A percentile compares a stretch with the other conserved stretches of the same genome.
Evolutionary conservation across 2,329 filamentous ascomycete genomes (phyloP).

Genomic region (Fusarium napiforme): DNA sequence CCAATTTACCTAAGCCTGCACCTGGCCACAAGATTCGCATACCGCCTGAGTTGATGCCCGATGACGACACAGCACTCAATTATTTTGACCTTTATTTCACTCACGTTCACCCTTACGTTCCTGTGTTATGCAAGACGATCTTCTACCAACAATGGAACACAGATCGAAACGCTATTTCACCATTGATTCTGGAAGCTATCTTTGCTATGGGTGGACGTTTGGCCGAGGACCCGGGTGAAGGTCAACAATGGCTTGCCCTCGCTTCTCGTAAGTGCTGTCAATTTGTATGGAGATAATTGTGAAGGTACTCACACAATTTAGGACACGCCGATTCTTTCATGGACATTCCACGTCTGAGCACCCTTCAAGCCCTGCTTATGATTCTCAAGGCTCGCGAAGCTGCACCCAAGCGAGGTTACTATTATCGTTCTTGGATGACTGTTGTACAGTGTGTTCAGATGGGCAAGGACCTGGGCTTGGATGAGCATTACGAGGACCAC

Average conservation of each 20-base stretch:
- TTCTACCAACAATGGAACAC: constrained; percentile 93
- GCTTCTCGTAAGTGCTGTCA: constrained; percentile 73
- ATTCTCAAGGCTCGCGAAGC: constrained; percentile 91
- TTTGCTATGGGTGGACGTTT: constrained; percentile 90
- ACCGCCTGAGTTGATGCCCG: constrained; percentile 91
- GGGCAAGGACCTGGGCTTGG: constrained; percentile 89
- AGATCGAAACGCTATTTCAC: constrained; percentile 85
- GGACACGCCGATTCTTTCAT: constrained; percentile 94
- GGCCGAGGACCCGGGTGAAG: constrained; percentile 84
- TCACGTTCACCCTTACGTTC: constrained; percentile 92
- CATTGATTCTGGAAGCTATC: constrained; percentile 86
- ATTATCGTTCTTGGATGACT: constrained; percentile 97
- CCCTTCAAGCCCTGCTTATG: constrained; percentile 88
- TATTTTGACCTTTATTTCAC: constrained; percentile 93
- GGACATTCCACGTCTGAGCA: constrained; percentile 89
- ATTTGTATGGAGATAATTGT: background rate
- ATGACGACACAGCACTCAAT: constrained; percentile 80
- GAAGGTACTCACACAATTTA: constrained; percentile 51
- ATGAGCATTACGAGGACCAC: constrained; percentile 87
- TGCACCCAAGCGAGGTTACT: constrained; percentile 93
- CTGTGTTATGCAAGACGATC: constrained; percentile 82
- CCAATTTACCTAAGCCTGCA: constrained; percentile 73
- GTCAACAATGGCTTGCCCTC: constrained; percentile 91
- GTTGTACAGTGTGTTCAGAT: constrained; percentile 92
- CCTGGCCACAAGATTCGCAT: constrained; percentile 85